Evolutionary conservation across 306 rosid species (phyloP), one percentile per base, ranked within the genome.

Genomic region (Cicer cuneatum): DNA sequence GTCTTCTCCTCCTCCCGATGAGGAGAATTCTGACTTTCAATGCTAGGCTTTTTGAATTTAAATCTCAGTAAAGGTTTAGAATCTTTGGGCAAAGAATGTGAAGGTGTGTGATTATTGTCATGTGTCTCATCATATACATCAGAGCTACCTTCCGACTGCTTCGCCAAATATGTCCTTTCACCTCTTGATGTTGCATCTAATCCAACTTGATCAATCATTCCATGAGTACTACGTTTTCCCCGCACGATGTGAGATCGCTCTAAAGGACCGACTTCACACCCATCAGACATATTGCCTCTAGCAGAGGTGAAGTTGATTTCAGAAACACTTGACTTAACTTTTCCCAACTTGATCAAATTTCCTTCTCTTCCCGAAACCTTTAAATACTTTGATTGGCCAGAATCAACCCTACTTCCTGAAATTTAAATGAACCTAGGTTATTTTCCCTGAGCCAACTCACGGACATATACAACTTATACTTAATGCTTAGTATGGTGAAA

Each of bases 1-100:
- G 81, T 90, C 82, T 78, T 92, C 68, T 92, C 97, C 80, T 89
- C 98, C 82, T 90, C 98, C 19, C 5, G 89, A 43, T 65, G 85
- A 66, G 85, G 57, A 78, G 88, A 85, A 86, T 66, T 86, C 85
- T 86, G 93, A 86, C 78, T 92, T 71, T 86, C 96, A 18, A 74
- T 42, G 72, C 75, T 80, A 46, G 98, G 96, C 72, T 86, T 95
- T 86, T 89, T 89, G 59, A 95, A 86, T 83, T 95, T 95, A 68
- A 95, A 84, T 88, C 75, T 86, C 83, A 95, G 78, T 54, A 87
- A 65, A 51, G 98, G 93, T 77, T 90, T 95, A 13, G 87, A 64
- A 70, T 95, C 98, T 85, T 85, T 95, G 9, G 97, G 88, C 73
- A 86, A 76, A 67, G 93, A 86, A 53, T 81, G 79, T 58, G 86